phyloP scores from a whole-genome alignment of 306 rosid species.

The Prunus padus region DNA sequence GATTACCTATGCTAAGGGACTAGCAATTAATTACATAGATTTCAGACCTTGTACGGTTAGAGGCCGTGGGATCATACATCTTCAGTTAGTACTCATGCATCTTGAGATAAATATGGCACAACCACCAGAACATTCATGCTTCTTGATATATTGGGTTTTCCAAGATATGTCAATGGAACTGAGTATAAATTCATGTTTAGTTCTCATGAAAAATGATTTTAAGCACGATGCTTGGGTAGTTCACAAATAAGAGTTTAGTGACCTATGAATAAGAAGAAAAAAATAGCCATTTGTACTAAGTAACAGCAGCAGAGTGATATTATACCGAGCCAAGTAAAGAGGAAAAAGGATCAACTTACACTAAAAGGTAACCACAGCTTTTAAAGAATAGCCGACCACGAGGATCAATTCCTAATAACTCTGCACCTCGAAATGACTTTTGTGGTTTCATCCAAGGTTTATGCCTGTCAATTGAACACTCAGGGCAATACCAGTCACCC shows the following conservation, averaged over 20 bases:
- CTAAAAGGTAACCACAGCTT: conserved; percentile 83
- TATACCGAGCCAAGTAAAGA: conserved; percentile 21
- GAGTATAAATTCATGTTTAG: background rate
- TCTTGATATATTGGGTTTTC: background rate
- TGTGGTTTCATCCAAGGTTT: conserved; percentile 62
- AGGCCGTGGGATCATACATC: background rate
- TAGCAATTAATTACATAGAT: background rate
- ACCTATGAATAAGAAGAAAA: background rate
- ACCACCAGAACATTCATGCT: background rate
- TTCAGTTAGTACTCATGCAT: background rate
- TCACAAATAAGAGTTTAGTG: background rate
- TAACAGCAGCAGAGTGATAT: conserved; percentile 14
- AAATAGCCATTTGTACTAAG: background rate
- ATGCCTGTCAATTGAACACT: conserved; percentile 68
- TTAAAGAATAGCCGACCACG: conserved; percentile 76
- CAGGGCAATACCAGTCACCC: conserved; percentile 99
- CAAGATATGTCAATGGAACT: background rate
- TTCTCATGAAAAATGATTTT: background rate
- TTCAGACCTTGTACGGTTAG: background rate
- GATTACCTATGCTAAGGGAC: background rate
- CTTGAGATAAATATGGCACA: background rate
- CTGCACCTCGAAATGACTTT: conserved; percentile 90
- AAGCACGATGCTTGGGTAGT: background rate
- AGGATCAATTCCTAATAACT: conserved; percentile 76
- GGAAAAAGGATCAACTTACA: conserved; percentile 63